Evolutionary conservation across 2,329 filamentous ascomycete species (phyloP).

Genomic region (Didymella pinodella): DNA sequence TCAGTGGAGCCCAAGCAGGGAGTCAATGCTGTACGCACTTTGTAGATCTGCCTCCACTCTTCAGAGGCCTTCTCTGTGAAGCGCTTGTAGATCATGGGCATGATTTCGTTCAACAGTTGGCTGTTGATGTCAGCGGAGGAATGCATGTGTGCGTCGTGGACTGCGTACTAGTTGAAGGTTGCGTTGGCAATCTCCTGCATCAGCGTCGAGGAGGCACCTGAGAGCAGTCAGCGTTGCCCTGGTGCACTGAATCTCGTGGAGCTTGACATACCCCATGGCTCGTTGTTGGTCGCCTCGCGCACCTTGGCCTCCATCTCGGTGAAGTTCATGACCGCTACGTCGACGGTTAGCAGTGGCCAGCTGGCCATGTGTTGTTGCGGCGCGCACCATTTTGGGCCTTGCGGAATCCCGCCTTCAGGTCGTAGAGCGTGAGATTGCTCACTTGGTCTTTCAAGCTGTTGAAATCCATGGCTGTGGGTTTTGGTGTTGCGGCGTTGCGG

Average conservation of each 20-base stretch:
- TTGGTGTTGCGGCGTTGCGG: slow-evolving; percentile 7
- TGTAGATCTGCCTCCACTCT: slow-evolving; percentile 99
- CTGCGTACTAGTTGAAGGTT: slow-evolving; percentile 92
- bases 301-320: slow-evolving; percentile 78
- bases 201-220: slow-evolving; percentile 76
- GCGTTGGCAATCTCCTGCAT: slow-evolving; percentile 99
- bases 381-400: slow-evolving; percentile 93
- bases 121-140: slow-evolving; percentile 64
- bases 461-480: slow-evolving; percentile 74
- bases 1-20: slow-evolving; percentile 23
- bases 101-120: slow-evolving; percentile 97
- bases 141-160: too few species aligned
- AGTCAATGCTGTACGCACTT: slow-evolving; percentile 61
- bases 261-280: slow-evolving; percentile 79
- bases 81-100: slow-evolving; percentile 99
- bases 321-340: slow-evolving; percentile 92
- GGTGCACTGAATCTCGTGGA: neutral
- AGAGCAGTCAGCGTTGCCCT: slow-evolving; percentile 23
- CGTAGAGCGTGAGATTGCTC: slow-evolving; percentile 91
- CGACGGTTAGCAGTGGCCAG: slow-evolving; percentile 39
- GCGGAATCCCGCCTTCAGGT: slow-evolving; percentile 91
- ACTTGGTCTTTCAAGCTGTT: slow-evolving; percentile 85
- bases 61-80: slow-evolving; percentile 98
- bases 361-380: slow-evolving; percentile 16
- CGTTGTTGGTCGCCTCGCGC: slow-evolving; percentile 97